These are phyloP conservation scores for Hyphopichia pseudoburtonii DNA, from an alignment of 1,139 yeast species.

Conservation along the genomic window DNA sequence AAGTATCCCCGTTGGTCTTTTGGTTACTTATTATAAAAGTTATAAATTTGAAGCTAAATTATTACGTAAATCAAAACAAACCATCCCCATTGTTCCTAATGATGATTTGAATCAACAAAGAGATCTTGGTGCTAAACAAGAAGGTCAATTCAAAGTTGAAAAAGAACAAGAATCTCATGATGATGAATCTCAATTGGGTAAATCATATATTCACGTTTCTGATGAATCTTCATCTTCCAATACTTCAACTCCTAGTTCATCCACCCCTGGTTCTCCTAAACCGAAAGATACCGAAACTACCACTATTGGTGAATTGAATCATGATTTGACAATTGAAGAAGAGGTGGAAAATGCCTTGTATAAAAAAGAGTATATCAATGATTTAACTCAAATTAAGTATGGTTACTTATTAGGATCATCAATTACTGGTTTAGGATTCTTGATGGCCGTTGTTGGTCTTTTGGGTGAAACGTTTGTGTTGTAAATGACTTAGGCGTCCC, in stretches of 20 bases:
- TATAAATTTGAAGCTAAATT: slow-evolving; percentile 17
- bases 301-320: slow-evolving; percentile 11
- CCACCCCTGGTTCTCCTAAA: slow-evolving; percentile 34
- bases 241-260: slow-evolving; percentile 28
- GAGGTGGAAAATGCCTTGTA: slow-evolving; percentile 42
- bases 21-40: slow-evolving; percentile 22
- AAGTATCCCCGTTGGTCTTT: slow-evolving; percentile 41
- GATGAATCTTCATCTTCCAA: slow-evolving; percentile 38
- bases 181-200: slow-evolving; percentile 44
- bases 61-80: slow-evolving; percentile 11
- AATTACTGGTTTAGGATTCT: slow-evolving; percentile 43
- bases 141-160: slow-evolving; percentile 8
- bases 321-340: slow-evolving; percentile 30
- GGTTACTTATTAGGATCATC: slow-evolving; percentile 37
- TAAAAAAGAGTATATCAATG: slow-evolving; percentile 38
- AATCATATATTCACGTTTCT: slow-evolving; percentile 52
- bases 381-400: slow-evolving; percentile 28
- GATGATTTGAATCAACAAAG: slow-evolving; percentile 2
- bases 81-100: slow-evolving; percentile 3
- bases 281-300: slow-evolving; percentile 6
- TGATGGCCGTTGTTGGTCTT: slow-evolving; percentile 47
- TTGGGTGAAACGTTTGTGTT: slow-evolving; percentile 45
- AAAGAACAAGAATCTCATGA: slow-evolving; percentile 15
- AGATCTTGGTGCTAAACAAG: slow-evolving; percentile 7
- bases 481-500: slow-evolving; percentile 8